phyloP scores from a whole-genome alignment of 805 yeast genomes.

The Candida namnaoensis region DNA sequence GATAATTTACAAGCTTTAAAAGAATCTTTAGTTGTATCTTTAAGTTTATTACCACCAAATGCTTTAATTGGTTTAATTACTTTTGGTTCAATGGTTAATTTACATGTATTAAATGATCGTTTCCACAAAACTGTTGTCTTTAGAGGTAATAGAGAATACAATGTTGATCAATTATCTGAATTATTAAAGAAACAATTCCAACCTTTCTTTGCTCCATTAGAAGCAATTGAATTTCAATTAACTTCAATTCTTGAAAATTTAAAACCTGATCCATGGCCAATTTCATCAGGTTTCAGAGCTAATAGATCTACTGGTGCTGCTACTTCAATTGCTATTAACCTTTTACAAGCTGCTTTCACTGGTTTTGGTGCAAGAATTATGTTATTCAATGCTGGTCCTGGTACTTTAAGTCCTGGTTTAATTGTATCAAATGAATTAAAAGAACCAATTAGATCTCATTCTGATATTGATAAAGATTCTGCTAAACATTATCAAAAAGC shows the following conservation, averaged over 20 bases:
- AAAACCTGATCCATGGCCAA: slow-evolving; percentile 82
- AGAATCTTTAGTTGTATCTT: slow-evolving; percentile 67
- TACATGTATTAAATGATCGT: slow-evolving; percentile 69
- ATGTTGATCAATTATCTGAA: slow-evolving; percentile 43
- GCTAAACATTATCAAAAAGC: slow-evolving; percentile 88
- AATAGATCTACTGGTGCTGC: slow-evolving; percentile 93
- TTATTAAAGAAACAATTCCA: slow-evolving; percentile 41
- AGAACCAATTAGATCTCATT: slow-evolving; percentile 96
- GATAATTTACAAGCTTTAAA: slow-evolving; percentile 81
- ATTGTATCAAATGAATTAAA: slow-evolving; percentile 86
- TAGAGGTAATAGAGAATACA: slow-evolving; percentile 82
- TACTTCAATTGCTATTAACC: slow-evolving; percentile 69
- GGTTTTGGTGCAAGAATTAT: slow-evolving; percentile 85
- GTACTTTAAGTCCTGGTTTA: slow-evolving; percentile 91
- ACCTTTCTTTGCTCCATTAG: slow-evolving; percentile 66
- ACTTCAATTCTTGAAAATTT: slow-evolving; percentile 73
- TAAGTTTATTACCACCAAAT: slow-evolving; percentile 80
- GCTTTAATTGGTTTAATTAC: slow-evolving; percentile 84
- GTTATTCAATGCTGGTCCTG: slow-evolving; percentile 90
- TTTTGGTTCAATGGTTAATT: slow-evolving; percentile 83
- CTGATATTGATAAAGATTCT: slow-evolving; percentile 85
- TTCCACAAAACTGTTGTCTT: slow-evolving; percentile 74
- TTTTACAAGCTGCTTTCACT: slow-evolving; percentile 76
- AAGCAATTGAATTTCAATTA: slow-evolving; percentile 75
- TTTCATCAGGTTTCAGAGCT: slow-evolving; percentile 76